Percentiles rank a stretch among this genome's conserved stretches.
phyloP scores from a whole-genome alignment of 2,329 filamentous ascomycete species.

The Epichloe brachyelytri region DNA sequence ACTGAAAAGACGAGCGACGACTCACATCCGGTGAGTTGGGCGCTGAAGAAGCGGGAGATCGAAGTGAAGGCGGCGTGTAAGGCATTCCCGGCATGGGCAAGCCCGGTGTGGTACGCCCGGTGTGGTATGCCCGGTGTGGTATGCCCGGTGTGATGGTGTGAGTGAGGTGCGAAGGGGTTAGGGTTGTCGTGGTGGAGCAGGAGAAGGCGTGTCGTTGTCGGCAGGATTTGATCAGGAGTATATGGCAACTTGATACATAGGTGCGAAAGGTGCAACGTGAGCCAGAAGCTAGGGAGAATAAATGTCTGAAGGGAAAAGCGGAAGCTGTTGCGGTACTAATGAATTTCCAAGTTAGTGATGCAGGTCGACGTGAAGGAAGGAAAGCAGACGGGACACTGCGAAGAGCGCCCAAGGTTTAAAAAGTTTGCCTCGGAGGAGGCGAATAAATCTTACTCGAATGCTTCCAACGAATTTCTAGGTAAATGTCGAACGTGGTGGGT shows the following conservation, averaged over 20 bases:
- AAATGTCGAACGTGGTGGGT: not conserved
- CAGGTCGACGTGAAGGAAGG: not conserved
- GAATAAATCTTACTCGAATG: constrained; percentile 1
- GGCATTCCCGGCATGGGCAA: constrained; percentile 49
- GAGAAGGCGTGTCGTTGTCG: not conserved
- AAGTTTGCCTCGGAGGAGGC: not conserved
- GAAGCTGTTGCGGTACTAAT: not conserved
- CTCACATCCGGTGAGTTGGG: constrained; percentile 43
- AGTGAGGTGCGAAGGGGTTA: not conserved
- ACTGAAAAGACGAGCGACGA: constrained; percentile 44
- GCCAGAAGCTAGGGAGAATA: not conserved
- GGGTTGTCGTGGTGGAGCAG: not conserved
- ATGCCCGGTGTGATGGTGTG: constrained; percentile 10
- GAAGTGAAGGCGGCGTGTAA: constrained; percentile 69
- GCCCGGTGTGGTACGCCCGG: constrained; percentile 10
- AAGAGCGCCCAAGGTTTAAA: not conserved
- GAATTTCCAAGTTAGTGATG: not conserved
- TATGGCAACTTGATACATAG: constrained; percentile 2
- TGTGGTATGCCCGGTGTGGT: constrained; percentile 6
- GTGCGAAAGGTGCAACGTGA: not conserved
- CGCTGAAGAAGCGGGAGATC: constrained; percentile 47
- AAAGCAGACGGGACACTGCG: not conserved
- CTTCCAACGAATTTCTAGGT: not conserved
- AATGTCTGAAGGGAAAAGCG: not conserved
- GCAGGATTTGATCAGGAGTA: not conserved